Conservation (phyloP, 2,329 filamentous ascomycete species). For the Aspergillus uvarum region DNA sequence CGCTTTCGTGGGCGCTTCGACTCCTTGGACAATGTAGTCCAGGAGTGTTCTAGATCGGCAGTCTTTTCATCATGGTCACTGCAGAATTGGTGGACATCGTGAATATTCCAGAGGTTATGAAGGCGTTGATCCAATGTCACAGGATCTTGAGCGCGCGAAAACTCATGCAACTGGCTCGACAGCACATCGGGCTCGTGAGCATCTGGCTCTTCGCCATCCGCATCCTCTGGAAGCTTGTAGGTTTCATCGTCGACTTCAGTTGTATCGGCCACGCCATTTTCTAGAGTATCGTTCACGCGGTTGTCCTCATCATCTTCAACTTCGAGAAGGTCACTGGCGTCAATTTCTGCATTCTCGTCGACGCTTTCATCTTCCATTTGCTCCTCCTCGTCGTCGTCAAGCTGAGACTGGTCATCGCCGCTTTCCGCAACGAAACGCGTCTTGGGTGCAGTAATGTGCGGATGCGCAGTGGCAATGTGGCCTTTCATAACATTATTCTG, state of each 20-base stretch:
- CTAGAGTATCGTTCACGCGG: constrained; percentile 12
- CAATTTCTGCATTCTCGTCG: constrained; percentile 10
- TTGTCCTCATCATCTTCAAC: constrained; percentile 16
- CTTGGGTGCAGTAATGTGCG: constrained; percentile 28
- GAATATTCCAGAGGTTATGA: constrained; percentile 37
- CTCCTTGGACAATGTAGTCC: constrained; percentile 36
- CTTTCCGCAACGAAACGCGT: constrained; percentile 28
- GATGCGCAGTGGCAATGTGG: constrained; percentile 37
- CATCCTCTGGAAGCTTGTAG: constrained; percentile 19
- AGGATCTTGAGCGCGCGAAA: constrained; percentile 23
- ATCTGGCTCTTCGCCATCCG: constrained; percentile 18
- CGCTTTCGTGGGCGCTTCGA: constrained; percentile 32
- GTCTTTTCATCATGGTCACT: constrained; percentile 34
- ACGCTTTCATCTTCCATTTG: constrained; percentile 17
- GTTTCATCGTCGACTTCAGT: constrained; percentile 19
- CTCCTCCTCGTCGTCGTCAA: constrained; percentile 21
- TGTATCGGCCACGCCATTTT: constrained; percentile 20
- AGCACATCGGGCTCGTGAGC: constrained; percentile 23
- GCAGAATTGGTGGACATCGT: constrained; percentile 37
- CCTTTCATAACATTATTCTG: constrained; percentile 32
- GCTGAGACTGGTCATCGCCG: constrained; percentile 22
- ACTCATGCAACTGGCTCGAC: constrained; percentile 24
- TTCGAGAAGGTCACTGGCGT: constrained; percentile 16
- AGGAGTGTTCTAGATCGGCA: constrained; percentile 30
- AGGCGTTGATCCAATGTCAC: constrained; percentile 33